A percentile compares a stretch with the other conserved stretches of the same genome.
These are phyloP conservation scores for Thuidium tamariscinum DNA, from an alignment of 225 moss, liverwort and hornwort species.

Conservation along the genomic window DNA sequence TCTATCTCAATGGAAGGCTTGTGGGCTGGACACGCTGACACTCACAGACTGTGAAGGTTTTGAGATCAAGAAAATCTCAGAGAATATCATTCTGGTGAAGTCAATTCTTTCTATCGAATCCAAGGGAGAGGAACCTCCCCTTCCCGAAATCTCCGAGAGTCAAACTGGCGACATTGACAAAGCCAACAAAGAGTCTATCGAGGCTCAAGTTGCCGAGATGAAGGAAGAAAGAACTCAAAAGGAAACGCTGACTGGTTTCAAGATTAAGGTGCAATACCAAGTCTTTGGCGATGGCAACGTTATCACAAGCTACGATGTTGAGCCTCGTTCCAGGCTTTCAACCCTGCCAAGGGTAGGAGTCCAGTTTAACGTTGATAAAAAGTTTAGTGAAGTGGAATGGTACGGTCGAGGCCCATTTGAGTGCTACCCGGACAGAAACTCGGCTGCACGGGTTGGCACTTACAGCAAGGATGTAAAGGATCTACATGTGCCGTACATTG, in stretches of 20 bases:
- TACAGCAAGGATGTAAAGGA: conserved; percentile 56
- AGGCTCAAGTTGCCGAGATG: conserved; percentile 4
- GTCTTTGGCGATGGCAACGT: conserved; percentile 69
- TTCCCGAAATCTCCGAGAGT: conserved; percentile 36
- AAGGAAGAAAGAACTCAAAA: conserved; percentile 3
- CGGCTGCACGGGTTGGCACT: conserved; percentile 57
- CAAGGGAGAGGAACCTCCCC: conserved; percentile 22
- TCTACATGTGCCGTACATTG: conserved; percentile 83
- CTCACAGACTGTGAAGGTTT: conserved; percentile 27
- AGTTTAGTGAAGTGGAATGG: conserved; percentile 58
- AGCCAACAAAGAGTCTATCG: background rate
- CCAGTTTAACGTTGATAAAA: conserved; percentile 51
- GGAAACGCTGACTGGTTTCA: conserved; percentile 26
- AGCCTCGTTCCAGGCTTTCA: conserved; percentile 32
- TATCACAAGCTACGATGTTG: conserved; percentile 41
- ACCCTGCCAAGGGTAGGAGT: conserved; percentile 81
- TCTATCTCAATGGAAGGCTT: conserved; percentile 63
- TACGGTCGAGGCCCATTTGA: conserved; percentile 94
- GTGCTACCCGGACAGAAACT: conserved; percentile 90
- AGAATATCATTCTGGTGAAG: conserved; percentile 26
- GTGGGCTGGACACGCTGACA: conserved; percentile 55
- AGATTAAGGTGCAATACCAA: conserved; percentile 51
- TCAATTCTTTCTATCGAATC: conserved; percentile 42
- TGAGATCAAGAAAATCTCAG: conserved; percentile 7
- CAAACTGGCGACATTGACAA: conserved; percentile 46